A percentile compares a stretch with the other conserved stretches of the same genome.
phyloP scores from a whole-genome alignment of 2,329 filamentous ascomycete species.

The Zopfia rhizophila region DNA sequence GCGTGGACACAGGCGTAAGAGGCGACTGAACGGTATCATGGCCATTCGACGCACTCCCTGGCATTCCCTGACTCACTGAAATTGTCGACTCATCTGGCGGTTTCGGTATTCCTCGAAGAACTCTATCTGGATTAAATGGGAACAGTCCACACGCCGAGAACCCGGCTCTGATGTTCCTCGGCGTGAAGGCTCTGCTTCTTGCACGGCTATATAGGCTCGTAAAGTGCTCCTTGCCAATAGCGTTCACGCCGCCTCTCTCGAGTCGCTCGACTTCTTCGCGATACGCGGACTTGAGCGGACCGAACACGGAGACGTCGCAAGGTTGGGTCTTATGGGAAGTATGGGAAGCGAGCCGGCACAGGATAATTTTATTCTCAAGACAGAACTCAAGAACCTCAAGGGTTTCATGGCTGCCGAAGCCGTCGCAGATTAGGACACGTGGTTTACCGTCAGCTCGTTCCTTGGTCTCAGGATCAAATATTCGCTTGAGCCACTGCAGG shows the following conservation, averaged over 20 bases:
- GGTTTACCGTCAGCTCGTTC: slow-evolving; percentile 35
- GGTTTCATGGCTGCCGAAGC: slow-evolving; percentile 48
- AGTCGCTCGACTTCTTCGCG: slow-evolving; percentile 21
- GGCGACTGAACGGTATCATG: slow-evolving; percentile 31
- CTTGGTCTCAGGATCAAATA: slow-evolving; percentile 48
- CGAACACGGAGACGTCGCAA: slow-evolving; percentile 21
- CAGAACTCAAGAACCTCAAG: slow-evolving; percentile 45
- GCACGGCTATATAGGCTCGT: slow-evolving; percentile 31
- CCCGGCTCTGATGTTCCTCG: slow-evolving; percentile 41
- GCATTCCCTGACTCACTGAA: slow-evolving; percentile 12
- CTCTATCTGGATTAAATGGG: slow-evolving; percentile 39
- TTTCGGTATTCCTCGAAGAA: slow-evolving; percentile 34
- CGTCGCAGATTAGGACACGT: slow-evolving; percentile 5
- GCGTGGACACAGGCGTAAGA: slow-evolving; percentile 27
- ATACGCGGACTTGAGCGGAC: slow-evolving; percentile 20
- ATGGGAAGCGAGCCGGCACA: too few relatives aligned
- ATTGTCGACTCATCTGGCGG: slow-evolving; percentile 23
- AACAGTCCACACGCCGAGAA: slow-evolving; percentile 32
- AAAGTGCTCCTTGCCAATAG: slow-evolving; percentile 21
- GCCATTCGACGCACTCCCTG: background rate
- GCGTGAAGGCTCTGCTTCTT: slow-evolving; percentile 31
- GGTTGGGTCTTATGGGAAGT: slow-evolving; percentile 30
- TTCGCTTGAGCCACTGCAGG: slow-evolving; percentile 43
- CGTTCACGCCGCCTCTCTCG: slow-evolving; percentile 18
- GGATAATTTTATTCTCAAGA: slow-evolving; percentile 46